Percentiles rank a stretch among this genome's conserved stretches.
Conservation (phyloP, 2,329 filamentous ascomycete genomes). For the Botrytis medusae region DNA sequence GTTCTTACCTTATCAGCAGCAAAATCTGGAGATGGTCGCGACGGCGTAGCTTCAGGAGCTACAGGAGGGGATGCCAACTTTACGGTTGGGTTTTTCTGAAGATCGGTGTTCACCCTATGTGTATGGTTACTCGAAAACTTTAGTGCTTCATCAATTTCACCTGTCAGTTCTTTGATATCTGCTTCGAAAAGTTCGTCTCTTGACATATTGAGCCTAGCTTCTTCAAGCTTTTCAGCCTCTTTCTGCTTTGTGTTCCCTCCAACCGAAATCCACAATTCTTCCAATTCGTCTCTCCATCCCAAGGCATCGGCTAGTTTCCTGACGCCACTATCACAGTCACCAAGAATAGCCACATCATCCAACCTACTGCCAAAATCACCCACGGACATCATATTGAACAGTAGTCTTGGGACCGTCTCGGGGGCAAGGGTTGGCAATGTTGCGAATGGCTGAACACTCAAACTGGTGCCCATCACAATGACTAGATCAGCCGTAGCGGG, state of each 20-base stretch:
- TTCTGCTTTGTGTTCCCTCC: conserved; percentile 59
- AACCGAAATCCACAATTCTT: conserved; percentile 68
- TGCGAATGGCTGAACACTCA: conserved; percentile 87
- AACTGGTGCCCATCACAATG: conserved; percentile 85
- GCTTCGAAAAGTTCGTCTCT: conserved; percentile 50
- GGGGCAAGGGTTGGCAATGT: conserved; percentile 66
- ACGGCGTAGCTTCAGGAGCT: neutral
- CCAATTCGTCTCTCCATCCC: conserved; percentile 84
- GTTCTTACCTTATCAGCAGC: conserved; percentile 1
- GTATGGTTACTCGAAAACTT: conserved; percentile 39
- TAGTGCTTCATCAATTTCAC: conserved; percentile 40
- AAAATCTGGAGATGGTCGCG: neutral
- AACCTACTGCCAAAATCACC: conserved; percentile 72
- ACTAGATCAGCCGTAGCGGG: conserved; percentile 69
- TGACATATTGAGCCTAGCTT: conserved; percentile 30
- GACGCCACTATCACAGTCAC: conserved; percentile 81
- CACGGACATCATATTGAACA: conserved; percentile 85
- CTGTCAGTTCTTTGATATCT: conserved; percentile 42
- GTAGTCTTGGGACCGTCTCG: conserved; percentile 67
- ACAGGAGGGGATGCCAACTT: neutral
- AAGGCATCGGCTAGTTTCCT: conserved; percentile 74
- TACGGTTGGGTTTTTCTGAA: conserved; percentile 24
- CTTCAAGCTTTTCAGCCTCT: conserved; percentile 28
- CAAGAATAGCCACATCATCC: conserved; percentile 83
- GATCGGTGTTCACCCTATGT: conserved; percentile 33